Conservation (phyloP, 768 basidiomycete species). For the Sistotremastrum niveocremeum region DNA sequence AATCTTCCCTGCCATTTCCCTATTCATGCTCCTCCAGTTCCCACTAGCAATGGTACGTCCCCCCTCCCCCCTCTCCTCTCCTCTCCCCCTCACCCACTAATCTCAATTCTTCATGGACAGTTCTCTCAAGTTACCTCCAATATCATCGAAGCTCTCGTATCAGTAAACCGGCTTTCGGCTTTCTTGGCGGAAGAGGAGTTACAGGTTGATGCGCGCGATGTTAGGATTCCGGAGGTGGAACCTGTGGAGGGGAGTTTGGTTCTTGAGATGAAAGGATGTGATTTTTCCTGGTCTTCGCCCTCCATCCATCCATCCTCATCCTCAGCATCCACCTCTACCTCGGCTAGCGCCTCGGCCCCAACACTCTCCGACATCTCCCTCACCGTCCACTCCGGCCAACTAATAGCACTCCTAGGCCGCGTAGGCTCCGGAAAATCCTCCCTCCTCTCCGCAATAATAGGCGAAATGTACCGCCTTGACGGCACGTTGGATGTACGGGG, state of each 20-base stretch:
- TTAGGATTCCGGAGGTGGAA: constrained; percentile 25
- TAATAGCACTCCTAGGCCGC: constrained; percentile 75
- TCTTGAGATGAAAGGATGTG: constrained; percentile 16
- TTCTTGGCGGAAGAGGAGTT: constrained; percentile 75
- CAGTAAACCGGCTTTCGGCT: constrained; percentile 58
- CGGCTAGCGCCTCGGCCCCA: constrained; percentile 28
- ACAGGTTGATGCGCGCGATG: constrained; percentile 58
- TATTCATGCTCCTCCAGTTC: constrained; percentile 81
- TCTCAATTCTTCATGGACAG: too few relatives aligned
- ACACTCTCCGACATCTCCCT: constrained; percentile 71
- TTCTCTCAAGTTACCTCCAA: constrained; percentile 63
- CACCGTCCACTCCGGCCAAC: constrained; percentile 65
- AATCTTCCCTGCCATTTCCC: constrained; percentile 90
- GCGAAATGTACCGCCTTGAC: constrained; percentile 69
- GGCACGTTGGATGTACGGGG: constrained; percentile 63
- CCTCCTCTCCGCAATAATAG: constrained; percentile 66
- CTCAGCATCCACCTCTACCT: too few relatives aligned
- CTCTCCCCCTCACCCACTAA: neutral
- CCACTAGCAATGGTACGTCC: constrained; percentile 64
- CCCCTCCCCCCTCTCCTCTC: neutral
- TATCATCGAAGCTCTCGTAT: constrained; percentile 78
- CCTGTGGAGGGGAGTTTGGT: constrained; percentile 51
- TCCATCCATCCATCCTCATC: too few relatives aligned
- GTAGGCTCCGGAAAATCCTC: constrained; percentile 90
- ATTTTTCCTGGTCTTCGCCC: neutral